These are phyloP conservation scores for Alternaria sp. DNA, from an alignment of 2,329 filamentous ascomycete species.

Conservation along the genomic window DNA sequence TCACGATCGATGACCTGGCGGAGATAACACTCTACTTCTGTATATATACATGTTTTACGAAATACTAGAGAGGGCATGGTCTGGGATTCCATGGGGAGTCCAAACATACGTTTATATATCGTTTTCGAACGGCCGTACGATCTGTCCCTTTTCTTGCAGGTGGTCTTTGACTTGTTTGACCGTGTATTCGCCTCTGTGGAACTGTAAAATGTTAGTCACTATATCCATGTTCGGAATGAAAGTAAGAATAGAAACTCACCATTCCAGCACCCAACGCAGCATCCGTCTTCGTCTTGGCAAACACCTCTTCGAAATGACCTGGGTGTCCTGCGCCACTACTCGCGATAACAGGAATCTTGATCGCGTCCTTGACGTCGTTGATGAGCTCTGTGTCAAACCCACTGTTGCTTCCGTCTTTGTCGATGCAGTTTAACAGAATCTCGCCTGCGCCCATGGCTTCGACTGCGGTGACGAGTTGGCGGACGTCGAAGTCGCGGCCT, in stretches of 20 bases:
- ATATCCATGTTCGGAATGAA: neutral
- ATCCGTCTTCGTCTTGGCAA: conserved; percentile 83
- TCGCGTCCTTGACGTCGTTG: conserved; percentile 80
- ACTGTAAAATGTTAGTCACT: conserved; percentile 55
- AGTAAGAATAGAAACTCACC: conserved; percentile 54
- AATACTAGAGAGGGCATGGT: neutral
- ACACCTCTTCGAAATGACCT: conserved; percentile 88
- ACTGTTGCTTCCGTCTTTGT: conserved; percentile 91
- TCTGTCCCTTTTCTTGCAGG: conserved; percentile 71
- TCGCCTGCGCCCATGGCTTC: conserved; percentile 96
- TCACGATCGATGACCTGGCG: neutral
- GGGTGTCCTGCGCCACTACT: conserved; percentile 91
- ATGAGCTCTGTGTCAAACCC: conserved; percentile 96
- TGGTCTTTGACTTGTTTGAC: conserved; percentile 92
- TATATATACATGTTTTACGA: conserved; percentile 3
- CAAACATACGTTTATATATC: conserved; percentile 19
- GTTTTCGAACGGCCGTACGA: conserved; percentile 78
- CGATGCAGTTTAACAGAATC: conserved; percentile 95
- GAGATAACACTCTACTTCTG: neutral
- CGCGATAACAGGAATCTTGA: conserved; percentile 93
- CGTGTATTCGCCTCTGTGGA: conserved; percentile 93
- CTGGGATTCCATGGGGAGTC: no score
- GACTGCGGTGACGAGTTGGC: conserved; percentile 85
- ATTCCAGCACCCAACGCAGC: conserved; percentile 95
- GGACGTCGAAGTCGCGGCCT: conserved; percentile 90